These are phyloP conservation scores for Colletotrichum sublineola DNA, from an alignment of 2,329 filamentous ascomycete genomes.

Conservation along the genomic window DNA sequence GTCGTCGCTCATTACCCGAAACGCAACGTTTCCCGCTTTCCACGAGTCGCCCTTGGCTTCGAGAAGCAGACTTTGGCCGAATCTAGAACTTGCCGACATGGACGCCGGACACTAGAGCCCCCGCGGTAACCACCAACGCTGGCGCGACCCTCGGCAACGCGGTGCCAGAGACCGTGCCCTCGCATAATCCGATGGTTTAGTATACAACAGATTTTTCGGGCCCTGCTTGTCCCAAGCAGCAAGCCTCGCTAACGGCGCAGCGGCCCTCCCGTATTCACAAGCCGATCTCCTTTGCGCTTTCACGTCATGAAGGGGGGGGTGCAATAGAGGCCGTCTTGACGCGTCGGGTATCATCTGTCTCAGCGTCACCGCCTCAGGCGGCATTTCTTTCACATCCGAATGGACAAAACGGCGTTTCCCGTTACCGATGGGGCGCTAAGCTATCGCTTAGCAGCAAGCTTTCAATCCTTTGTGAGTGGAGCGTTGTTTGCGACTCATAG, in stretches of 20 bases:
- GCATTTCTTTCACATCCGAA: background rate
- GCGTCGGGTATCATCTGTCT: background rate
- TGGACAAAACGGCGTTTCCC: constrained; percentile 24
- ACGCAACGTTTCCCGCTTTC: constrained; percentile 29
- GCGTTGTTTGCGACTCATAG: constrained; percentile 14
- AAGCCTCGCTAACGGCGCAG: background rate
- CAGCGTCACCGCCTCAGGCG: constrained; percentile 3
- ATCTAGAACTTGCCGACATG: constrained; percentile 32
- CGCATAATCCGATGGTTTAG: constrained; percentile 11
- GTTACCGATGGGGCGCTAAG: constrained; percentile 20
- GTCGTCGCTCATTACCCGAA: constrained; percentile 27
- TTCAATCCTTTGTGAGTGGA: constrained; percentile 14
- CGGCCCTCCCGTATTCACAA: background rate
- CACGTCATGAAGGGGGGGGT: background rate
- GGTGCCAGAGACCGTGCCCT: constrained; percentile 19
- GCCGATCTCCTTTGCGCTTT: background rate
- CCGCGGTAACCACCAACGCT: background rate
- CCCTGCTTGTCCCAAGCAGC: background rate
- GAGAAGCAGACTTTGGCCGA: constrained; percentile 26
- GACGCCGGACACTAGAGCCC: background rate
- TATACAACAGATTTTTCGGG: background rate
- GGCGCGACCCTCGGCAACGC: constrained; percentile 14
- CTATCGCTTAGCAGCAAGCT: constrained; percentile 29
- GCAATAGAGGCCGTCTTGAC: background rate
- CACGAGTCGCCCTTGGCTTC: constrained; percentile 28